A percentile compares a stretch with the other conserved stretches of the same genome.
phyloP scores from a whole-genome alignment of 805 yeast species.

The Barnettozyma botsteinii region DNA sequence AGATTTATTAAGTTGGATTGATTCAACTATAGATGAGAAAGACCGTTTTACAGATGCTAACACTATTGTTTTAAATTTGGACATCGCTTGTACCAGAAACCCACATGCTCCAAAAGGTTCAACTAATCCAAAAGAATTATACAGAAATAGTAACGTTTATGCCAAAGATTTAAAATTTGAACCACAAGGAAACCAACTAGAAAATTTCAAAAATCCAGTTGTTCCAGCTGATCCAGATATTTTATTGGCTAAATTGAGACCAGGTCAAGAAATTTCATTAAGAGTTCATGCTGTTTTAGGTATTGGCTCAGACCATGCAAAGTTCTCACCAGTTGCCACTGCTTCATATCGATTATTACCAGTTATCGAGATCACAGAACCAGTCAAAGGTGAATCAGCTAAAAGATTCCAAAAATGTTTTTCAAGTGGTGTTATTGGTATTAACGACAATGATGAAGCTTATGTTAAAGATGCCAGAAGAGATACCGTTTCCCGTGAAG shows the following conservation, averaged over 20 bases:
- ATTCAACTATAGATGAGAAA: constrained; percentile 54
- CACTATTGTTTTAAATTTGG: constrained; percentile 77
- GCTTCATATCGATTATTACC: constrained; percentile 95
- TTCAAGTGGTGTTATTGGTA: constrained; percentile 87
- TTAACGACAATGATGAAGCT: constrained; percentile 63
- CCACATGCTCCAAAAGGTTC: constrained; percentile 74
- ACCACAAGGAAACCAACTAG: constrained; percentile 85
- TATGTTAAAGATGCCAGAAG: constrained; percentile 83
- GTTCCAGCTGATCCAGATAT: constrained; percentile 85
- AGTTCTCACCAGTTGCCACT: constrained; percentile 94
- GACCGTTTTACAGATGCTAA: constrained; percentile 79
- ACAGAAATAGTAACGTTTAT: constrained; percentile 80
- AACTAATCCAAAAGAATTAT: constrained; percentile 77
- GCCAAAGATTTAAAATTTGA: constrained; percentile 86
- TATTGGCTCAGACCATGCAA: constrained; percentile 92
- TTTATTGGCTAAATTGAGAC: constrained; percentile 85
- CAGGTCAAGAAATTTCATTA: constrained; percentile 92
- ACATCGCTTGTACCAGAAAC: constrained; percentile 78
- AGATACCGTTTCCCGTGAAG: constrained; percentile 97
- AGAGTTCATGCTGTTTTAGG: constrained; percentile 90
- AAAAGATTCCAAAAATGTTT: constrained; percentile 80
- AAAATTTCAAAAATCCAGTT: constrained; percentile 64
- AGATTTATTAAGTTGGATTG: constrained; percentile 81
- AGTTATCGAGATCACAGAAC: constrained; percentile 65
- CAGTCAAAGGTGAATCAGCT: constrained; percentile 75